These are phyloP conservation scores for Fagus crenata DNA, from an alignment of 306 rosid genomes.

Conservation along the genomic window DNA sequence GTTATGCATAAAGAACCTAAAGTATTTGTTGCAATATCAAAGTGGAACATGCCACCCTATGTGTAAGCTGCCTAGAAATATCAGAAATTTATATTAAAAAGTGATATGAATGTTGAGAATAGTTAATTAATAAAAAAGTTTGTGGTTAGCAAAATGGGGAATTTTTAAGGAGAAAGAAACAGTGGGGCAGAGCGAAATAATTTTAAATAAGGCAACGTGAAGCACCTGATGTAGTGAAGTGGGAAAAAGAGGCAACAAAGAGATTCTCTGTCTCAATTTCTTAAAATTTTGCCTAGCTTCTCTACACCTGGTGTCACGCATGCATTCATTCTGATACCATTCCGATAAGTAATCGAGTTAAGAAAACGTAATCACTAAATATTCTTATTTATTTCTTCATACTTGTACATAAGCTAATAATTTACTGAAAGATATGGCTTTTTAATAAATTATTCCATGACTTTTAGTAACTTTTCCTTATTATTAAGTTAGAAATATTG, in stretches of 20 bases:
- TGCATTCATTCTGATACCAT: no score
- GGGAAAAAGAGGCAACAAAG: conserved; percentile 40
- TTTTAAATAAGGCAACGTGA: conserved; percentile 30
- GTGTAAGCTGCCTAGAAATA: conserved; percentile 40
- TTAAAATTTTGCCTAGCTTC: neutral
- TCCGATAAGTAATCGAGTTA: neutral
- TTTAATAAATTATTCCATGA: no score
- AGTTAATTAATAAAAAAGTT: conserved; percentile 7
- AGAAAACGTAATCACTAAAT: neutral
- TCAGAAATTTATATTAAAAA: conserved; percentile 13
- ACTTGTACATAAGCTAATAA: no score
- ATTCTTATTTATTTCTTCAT: neutral
- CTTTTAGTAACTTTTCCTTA: no score
- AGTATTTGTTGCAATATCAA: conserved; percentile 37
- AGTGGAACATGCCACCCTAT: conserved; percentile 61
- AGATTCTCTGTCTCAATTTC: conserved; percentile 23
- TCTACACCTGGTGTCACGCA: no score
- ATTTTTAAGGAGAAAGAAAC: conserved; percentile 15
- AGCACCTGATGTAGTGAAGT: conserved; percentile 51
- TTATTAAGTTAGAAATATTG: no score
- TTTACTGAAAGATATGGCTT: no score
- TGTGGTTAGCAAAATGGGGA: conserved; percentile 24
- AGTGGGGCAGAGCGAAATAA: conserved; percentile 14
- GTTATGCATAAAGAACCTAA: neutral
- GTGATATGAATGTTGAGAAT: conserved; percentile 1